A percentile compares a stretch with the other conserved stretches of the same genome.
These are phyloP conservation scores for Penicillium brevicompactum DNA, from an alignment of 2,329 filamentous ascomycete species.

Conservation along the genomic window DNA sequence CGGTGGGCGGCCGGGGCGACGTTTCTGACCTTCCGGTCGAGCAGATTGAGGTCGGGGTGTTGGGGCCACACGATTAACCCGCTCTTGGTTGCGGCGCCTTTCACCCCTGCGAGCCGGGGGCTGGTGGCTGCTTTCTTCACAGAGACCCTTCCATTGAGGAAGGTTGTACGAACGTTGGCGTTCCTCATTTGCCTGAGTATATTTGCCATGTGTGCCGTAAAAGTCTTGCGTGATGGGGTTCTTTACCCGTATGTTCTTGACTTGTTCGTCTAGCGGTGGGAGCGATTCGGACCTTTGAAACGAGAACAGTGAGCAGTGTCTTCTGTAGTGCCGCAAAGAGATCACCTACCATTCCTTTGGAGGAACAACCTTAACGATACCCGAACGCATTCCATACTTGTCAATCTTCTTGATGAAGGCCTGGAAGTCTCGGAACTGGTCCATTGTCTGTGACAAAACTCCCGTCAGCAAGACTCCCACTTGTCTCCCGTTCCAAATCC, in stretches of 20 bases:
- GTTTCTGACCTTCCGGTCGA: slow-evolving; percentile 48
- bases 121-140: slow-evolving; percentile 93
- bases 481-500: neutral
- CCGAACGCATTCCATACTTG: slow-evolving; percentile 93
- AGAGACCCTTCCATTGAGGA: slow-evolving; percentile 91
- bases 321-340: neutral
- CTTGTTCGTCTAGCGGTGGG: slow-evolving; percentile 75
- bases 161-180: slow-evolving; percentile 96
- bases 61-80: slow-evolving; percentile 41
- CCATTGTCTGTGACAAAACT: slow-evolving; percentile 65
- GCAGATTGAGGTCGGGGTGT: slow-evolving; percentile 36
- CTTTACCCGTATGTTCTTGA: slow-evolving; percentile 90
- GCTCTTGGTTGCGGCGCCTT: slow-evolving; percentile 52
- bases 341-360: slow-evolving; percentile 82
- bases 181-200: slow-evolving; percentile 95
- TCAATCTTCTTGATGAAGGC: slow-evolving; percentile 89
- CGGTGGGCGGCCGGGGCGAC: slow-evolving; percentile 45
- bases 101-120: slow-evolving; percentile 84
- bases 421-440: slow-evolving; percentile 92
- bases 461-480: slow-evolving; percentile 21
- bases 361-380: slow-evolving; percentile 94
- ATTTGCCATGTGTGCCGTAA: slow-evolving; percentile 90
- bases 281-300: slow-evolving; percentile 65
- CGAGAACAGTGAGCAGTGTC: slow-evolving; percentile 12
- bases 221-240: slow-evolving; percentile 99